Conservation (phyloP, 2,329 filamentous ascomycete species). For the Magnaporthiopsis poae region DNA sequence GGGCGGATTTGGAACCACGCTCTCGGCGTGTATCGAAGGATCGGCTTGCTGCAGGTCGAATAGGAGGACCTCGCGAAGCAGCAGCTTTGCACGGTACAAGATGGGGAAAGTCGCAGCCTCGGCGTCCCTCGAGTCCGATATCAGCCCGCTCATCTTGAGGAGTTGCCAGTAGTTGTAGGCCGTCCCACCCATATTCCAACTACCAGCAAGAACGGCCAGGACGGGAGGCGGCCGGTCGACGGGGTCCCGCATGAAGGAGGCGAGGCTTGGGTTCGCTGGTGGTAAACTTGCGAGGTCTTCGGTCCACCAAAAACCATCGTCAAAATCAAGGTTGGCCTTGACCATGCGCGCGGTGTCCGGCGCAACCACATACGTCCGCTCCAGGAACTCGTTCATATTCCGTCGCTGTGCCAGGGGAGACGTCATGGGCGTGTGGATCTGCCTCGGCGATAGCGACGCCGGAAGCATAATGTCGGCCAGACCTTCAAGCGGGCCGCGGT, state of each 20-base stretch:
- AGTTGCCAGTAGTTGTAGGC: constrained; percentile 44
- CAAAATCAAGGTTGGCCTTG: constrained; percentile 38
- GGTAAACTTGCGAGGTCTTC: constrained; percentile 36
- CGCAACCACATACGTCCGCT: constrained; percentile 34
- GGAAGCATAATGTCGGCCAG: constrained; percentile 42
- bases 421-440: constrained; percentile 36
- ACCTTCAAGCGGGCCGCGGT: constrained; percentile 35
- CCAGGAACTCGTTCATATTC: constrained; percentile 43
- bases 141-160: constrained; percentile 37
- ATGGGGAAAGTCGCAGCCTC: constrained; percentile 41
- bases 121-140: constrained; percentile 37
- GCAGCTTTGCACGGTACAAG: constrained; percentile 43
- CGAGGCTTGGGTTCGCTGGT: constrained; percentile 27
- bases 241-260: constrained; percentile 29
- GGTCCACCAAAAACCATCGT: constrained; percentile 50
- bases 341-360: constrained; percentile 31
- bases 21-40: constrained; percentile 32
- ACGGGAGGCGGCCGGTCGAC: constrained; percentile 37
- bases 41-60: constrained; percentile 42
- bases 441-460: constrained; percentile 5
- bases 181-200: constrained; percentile 39
- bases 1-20: constrained; percentile 23
- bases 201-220: constrained; percentile 39
- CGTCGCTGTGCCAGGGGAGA: constrained; percentile 40
- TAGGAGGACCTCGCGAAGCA: constrained; percentile 45